Conservation (phyloP, 2,329 filamentous ascomycete species). For the Arthroderma sp. region DNA sequence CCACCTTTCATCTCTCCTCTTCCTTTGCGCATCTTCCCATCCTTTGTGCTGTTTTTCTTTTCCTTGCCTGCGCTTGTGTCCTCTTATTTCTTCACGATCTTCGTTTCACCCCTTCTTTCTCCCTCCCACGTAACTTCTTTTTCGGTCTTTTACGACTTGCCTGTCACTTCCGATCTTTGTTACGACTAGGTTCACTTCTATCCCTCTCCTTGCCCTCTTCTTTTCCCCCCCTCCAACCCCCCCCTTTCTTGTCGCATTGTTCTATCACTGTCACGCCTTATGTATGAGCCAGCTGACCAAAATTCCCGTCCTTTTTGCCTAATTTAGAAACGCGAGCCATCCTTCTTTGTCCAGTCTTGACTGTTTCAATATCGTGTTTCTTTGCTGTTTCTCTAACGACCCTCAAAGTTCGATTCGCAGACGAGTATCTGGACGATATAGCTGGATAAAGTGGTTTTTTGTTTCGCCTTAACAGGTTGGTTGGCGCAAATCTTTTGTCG, state of each 20-base stretch:
- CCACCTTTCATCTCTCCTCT: neutral
- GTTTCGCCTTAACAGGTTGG: slow-evolving; percentile 4
- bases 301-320: slow-evolving; percentile 8
- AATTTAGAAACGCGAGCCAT: slow-evolving; percentile 7
- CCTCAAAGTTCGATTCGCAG: slow-evolving; percentile 26
- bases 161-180: slow-evolving; percentile 11
- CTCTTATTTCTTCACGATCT: neutral
- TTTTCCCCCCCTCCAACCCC: neutral
- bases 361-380: slow-evolving; percentile 15
- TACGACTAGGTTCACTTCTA: slow-evolving; percentile 10
- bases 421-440: slow-evolving; percentile 20
- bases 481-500: neutral
- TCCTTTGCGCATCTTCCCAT: slow-evolving; percentile 3
- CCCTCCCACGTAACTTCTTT: slow-evolving; percentile 1
- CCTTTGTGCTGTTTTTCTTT: slow-evolving; percentile 1
- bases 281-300: too few species aligned
- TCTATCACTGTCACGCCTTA: neutral
- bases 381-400: slow-evolving; percentile 29
- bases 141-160: slow-evolving; percentile 4
- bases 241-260: slow-evolving; percentile 1
- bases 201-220: slow-evolving; percentile 11
- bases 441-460: slow-evolving; percentile 4
- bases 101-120: neutral
- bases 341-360: slow-evolving; percentile 8
- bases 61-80: neutral